These are phyloP conservation scores for Dothistroma pini DNA, from an alignment of 2,329 filamentous ascomycete species.

Conservation along the genomic window DNA sequence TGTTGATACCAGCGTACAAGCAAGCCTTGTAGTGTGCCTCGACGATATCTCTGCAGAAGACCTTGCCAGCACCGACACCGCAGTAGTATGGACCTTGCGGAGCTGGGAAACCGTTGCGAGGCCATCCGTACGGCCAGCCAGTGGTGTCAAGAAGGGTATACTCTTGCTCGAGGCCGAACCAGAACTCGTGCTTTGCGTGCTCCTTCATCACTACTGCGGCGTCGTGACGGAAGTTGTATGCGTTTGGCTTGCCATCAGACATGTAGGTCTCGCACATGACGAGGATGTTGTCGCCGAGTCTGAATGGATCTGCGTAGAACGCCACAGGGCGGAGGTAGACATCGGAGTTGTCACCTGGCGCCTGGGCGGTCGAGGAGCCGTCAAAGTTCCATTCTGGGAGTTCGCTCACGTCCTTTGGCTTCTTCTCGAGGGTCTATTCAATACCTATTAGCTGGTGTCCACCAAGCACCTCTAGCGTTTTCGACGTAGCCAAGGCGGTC, in stretches of 20 bases:
- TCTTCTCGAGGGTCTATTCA: slow-evolving; percentile 59
- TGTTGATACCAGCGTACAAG: slow-evolving; percentile 84
- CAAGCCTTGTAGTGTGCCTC: slow-evolving; percentile 91
- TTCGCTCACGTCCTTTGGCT: slow-evolving; percentile 57
- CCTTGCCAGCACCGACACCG: slow-evolving; percentile 94
- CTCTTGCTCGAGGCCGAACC: slow-evolving; percentile 98
- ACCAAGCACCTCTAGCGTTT: slow-evolving; percentile 2
- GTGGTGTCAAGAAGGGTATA: slow-evolving; percentile 87
- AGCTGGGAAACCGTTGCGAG: slow-evolving; percentile 80
- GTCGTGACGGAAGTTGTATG: slow-evolving; percentile 97
- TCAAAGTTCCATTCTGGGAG: slow-evolving; percentile 79
- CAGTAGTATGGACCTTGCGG: slow-evolving; percentile 97
- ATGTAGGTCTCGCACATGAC: slow-evolving; percentile 96
- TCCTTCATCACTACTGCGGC: slow-evolving; percentile 84
- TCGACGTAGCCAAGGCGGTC: slow-evolving; percentile 3
- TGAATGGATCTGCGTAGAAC: slow-evolving; percentile 89
- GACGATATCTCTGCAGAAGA: slow-evolving; percentile 96
- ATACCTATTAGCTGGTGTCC: slow-evolving; percentile 15
- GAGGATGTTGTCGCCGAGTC: slow-evolving; percentile 83
- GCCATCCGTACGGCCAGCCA: slow-evolving; percentile 91
- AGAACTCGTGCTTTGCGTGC: slow-evolving; percentile 77
- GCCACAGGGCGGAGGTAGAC: slow-evolving; percentile 92
- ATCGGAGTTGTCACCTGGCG: slow-evolving; percentile 92
- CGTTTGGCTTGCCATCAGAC: slow-evolving; percentile 90
- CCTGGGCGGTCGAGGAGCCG: slow-evolving; percentile 88